Percentiles rank a stretch among this genome's conserved stretches.
phyloP scores from a whole-genome alignment of 768 basidiomycete genomes.

The Tulasnella sp. region DNA sequence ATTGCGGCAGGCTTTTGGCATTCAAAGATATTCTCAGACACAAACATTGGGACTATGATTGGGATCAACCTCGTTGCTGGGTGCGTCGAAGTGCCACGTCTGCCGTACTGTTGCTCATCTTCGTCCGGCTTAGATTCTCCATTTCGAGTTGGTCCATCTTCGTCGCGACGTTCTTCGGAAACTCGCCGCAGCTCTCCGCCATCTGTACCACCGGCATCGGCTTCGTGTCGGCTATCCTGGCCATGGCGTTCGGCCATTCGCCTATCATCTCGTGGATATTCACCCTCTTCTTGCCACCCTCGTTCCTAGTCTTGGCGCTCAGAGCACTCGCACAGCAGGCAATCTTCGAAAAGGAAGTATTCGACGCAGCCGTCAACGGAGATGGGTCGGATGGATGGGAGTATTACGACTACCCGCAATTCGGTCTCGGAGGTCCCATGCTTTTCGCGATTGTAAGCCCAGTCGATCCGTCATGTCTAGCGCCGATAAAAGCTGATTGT shows the following conservation, averaged over 20 bases:
- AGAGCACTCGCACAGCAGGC: conserved; percentile 61
- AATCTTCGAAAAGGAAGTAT: conserved; percentile 22
- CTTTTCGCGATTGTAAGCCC: neutral
- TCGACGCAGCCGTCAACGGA: neutral
- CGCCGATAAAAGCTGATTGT: neutral
- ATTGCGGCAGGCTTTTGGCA: conserved; percentile 55
- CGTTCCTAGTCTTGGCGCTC: conserved; percentile 61
- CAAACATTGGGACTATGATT: conserved; percentile 48
- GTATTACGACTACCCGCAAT: neutral
- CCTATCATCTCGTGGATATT: conserved; percentile 46
- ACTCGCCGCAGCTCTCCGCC: conserved; percentile 61
- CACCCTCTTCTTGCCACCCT: conserved; percentile 61
- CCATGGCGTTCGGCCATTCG: conserved; percentile 38
- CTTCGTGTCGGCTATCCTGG: conserved; percentile 56
- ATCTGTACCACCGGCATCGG: conserved; percentile 53
- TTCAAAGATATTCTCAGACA: conserved; percentile 49
- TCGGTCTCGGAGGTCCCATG: neutral
- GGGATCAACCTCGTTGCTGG: conserved; percentile 50
- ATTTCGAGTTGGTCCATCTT: conserved; percentile 66
- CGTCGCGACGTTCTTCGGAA: conserved; percentile 55
- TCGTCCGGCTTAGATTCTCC: conserved; percentile 33
- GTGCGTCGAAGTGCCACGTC: neutral
- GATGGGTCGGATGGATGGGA: neutral
- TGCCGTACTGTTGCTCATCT: neutral
- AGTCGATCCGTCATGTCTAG: neutral